A percentile compares a stretch with the other conserved stretches of the same genome.
These are phyloP conservation scores for Oryza australiensis DNA, from an alignment of 176 grass and related monocot genomes.

Conservation along the genomic window DNA sequence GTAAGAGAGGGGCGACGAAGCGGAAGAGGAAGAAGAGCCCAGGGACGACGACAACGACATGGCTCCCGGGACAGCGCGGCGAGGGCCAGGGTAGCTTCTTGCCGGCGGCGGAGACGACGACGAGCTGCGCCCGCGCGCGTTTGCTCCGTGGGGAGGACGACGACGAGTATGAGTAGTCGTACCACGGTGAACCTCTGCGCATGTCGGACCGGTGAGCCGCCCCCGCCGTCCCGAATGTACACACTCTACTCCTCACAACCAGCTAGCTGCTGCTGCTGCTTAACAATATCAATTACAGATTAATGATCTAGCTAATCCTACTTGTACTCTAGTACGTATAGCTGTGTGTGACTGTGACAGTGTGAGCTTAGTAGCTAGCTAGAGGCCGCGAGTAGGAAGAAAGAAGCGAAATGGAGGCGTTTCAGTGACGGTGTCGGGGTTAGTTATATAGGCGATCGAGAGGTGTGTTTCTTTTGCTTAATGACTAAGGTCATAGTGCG, in stretches of 20 bases:
- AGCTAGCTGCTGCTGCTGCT: background rate
- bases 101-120: slow-evolving; percentile 15
- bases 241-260: background rate
- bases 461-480: too few species aligned
- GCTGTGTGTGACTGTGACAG: too few species aligned
- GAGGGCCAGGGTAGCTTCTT: slow-evolving; percentile 45
- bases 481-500: too few species aligned
- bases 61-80: slow-evolving; percentile 25
- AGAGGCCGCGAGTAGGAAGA: too few species aligned
- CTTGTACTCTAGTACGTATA: background rate
- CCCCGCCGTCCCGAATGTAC: background rate
- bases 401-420: too few species aligned
- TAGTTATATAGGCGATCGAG: too few species aligned
- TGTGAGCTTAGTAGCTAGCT: too few species aligned
- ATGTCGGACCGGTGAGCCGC: slow-evolving; percentile 50
- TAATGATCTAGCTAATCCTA: background rate
- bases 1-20: slow-evolving; percentile 56
- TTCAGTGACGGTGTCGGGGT: too few species aligned
- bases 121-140: slow-evolving; percentile 20
- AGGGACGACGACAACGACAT: slow-evolving; percentile 49
- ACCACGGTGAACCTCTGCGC: slow-evolving; percentile 55
- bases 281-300: background rate
- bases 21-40: slow-evolving; percentile 53
- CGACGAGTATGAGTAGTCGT: background rate
- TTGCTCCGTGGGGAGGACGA: slow-evolving; percentile 36